Evolutionary conservation across 768 basidiomycete species (phyloP), one percentile per base, ranked within the genome.

Genomic region (Xerocomellus chrysenteron): DNA sequence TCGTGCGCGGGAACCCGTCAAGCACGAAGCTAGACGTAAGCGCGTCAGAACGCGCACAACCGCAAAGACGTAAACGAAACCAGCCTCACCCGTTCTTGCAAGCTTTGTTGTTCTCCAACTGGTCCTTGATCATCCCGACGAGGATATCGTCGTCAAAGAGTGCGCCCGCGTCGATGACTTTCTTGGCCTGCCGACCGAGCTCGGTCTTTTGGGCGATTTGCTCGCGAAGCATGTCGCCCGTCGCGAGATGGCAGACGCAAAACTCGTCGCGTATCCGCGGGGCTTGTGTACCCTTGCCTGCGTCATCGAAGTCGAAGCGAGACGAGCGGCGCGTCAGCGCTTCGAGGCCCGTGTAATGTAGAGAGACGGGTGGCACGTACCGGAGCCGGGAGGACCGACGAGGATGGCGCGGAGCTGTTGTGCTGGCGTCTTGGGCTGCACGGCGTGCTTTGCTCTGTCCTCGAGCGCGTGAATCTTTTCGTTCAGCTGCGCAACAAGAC

Each of bases 1-100:
- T 92, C 5, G 96, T 98, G 42, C 97, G 88, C 41, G 97, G 97
- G 84, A 99, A 99, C n/a, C 97, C 97, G 68, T 99, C 97, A 49
- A 99, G 81, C 55, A 99, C 97, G 74, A 99, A 99, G 37, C 96
- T 98, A 63, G 16, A 11, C 26, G 21, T 16, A 3, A 9, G 13
- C 33, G 3, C 12, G 36, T 53, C 43, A 48, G 47, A n/a, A 24
- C 17, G 26, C 26, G 9, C 28, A 30, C 28, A 12, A 28, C 13
- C 33, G 33, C 32, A 1, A n/a, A 12, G 2, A 30, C 21, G 24
- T 30, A 32, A 19, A 10, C 10, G n/a, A 44, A 51, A 57, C 1
- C 32, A 45, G 21, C 76, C 94, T 73, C 74, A 98, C 96, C 97
- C 97, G 62, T 96, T 92, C 80, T 91, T 88, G 81, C 97, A 99